A percentile compares a stretch with the other conserved stretches of the same genome.
phyloP scores from a whole-genome alignment of 805 yeast genomes.

The Suhomyces kilbournensis region DNA sequence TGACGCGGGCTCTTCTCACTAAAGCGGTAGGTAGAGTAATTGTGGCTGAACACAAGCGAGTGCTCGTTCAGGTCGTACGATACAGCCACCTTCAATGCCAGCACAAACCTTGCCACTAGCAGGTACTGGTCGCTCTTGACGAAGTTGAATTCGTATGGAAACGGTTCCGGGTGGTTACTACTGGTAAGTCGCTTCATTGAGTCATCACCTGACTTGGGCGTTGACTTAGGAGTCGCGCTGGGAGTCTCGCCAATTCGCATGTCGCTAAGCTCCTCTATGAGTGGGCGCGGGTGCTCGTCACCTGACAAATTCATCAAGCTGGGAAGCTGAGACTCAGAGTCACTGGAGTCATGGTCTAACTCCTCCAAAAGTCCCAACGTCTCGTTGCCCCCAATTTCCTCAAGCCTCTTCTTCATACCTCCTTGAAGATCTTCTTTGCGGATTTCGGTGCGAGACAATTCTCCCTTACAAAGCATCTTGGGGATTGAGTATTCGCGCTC shows the following conservation, averaged over 20 bases:
- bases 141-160: constrained; percentile 1
- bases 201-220: neutral
- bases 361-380: constrained; percentile 46
- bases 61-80: constrained; percentile 7
- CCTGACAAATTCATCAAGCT: constrained; percentile 27
- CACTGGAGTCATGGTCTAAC: constrained; percentile 14
- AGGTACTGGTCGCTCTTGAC: neutral
- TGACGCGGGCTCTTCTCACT: constrained; percentile 5
- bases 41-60: constrained; percentile 9
- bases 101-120: neutral
- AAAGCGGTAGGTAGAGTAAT: constrained; percentile 13
- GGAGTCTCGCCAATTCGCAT: constrained; percentile 3
- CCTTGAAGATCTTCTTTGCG: constrained; percentile 42
- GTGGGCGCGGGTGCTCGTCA: constrained; percentile 28
- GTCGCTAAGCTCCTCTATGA: constrained; percentile 54
- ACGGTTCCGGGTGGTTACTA: neutral
- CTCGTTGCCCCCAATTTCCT: constrained; percentile 38
- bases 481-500: constrained; percentile 69
- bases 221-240: neutral
- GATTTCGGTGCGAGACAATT: constrained; percentile 44
- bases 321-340: constrained; percentile 21
- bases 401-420: constrained; percentile 34
- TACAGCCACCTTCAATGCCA: neutral
- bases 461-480: constrained; percentile 70
- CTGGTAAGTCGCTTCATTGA: neutral